These are phyloP conservation scores for Daucus carota DNA, from an alignment of 129 eudicot species.

Conservation along the genomic window DH1_v3.0 NC_030388.2:2655501-2656000, in stretches of 20 bases:
- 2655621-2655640: not conserved
- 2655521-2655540: not conserved
- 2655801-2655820: not conserved
- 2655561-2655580: not conserved
- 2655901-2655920: too few relatives aligned
- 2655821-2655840: too few relatives aligned
- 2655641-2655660: not conserved
- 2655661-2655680: not conserved
- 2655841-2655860: too few relatives aligned
- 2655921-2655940: too few relatives aligned
- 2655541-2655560: not conserved
- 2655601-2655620: not conserved
- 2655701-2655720: not conserved
- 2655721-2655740: not conserved
- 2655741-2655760: not conserved
- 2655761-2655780: not conserved
- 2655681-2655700: not conserved
- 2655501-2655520: not conserved
- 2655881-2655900: too few relatives aligned
- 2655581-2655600: not conserved
- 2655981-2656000: too few relatives aligned
- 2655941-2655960: too few relatives aligned
- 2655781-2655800: too few relatives aligned
- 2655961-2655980: too few relatives aligned
- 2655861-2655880: too few relatives aligned